Evolutionary conservation across 352 stramenopile genomes (phyloP).

Genomic region (Pelagophyceae sp.): DNA sequence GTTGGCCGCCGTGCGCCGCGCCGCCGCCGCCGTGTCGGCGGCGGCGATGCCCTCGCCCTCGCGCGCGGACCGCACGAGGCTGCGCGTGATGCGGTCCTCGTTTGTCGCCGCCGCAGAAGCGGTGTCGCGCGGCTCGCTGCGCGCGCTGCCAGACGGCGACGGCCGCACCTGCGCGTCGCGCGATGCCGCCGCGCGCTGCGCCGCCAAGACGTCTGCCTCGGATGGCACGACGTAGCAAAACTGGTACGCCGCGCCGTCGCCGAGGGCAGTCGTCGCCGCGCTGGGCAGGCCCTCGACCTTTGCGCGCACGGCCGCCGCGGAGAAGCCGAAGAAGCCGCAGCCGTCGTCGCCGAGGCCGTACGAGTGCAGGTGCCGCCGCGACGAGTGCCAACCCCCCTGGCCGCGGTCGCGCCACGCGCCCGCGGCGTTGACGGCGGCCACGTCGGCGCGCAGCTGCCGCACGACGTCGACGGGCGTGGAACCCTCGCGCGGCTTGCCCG

Average conservation of each 20-base stretch:
- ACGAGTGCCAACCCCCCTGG: neutral
- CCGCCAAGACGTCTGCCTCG: slow-evolving; percentile 57
- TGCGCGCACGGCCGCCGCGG: neutral
- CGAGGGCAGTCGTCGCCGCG: neutral
- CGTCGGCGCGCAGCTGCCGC: neutral
- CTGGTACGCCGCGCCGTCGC: slow-evolving; percentile 50
- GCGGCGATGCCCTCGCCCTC: slow-evolving; percentile 36
- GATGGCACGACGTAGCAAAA: slow-evolving; percentile 70
- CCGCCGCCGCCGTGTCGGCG: neutral
- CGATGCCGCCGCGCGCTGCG: slow-evolving; percentile 65
- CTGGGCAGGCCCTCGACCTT: neutral
- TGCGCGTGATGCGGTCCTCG: slow-evolving; percentile 47
- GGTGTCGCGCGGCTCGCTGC: slow-evolving; percentile 63
- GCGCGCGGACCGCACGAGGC: slow-evolving; percentile 49
- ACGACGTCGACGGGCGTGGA: neutral
- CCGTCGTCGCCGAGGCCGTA: slow-evolving; percentile 15
- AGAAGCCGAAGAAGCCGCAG: slow-evolving; percentile 14
- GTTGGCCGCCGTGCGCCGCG: neutral
- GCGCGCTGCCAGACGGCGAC: slow-evolving; percentile 62
- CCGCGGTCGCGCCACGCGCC: neutral
- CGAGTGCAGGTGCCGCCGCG: neutral
- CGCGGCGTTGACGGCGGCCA: neutral
- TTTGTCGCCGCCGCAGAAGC: slow-evolving; percentile 23
- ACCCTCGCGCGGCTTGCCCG: neutral
- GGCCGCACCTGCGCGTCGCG: slow-evolving; percentile 63